phyloP scores from a whole-genome alignment of 768 basidiomycete species.

The Naganishia vaughanmartiniae region DNA sequence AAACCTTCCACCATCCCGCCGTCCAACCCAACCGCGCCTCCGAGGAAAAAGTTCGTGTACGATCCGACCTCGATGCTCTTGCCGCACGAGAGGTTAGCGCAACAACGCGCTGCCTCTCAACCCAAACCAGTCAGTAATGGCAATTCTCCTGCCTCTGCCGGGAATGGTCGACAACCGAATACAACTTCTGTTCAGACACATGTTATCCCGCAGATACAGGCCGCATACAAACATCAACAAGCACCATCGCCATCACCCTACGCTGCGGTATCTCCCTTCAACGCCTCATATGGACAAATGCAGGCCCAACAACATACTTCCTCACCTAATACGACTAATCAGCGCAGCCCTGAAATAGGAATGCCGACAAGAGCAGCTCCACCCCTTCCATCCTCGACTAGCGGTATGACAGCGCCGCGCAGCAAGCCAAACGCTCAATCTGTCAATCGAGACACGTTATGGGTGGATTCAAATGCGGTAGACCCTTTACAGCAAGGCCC shows the following conservation, averaged over 20 bases:
- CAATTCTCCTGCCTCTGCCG: background rate
- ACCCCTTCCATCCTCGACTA: constrained; percentile 2
- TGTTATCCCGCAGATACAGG: background rate
- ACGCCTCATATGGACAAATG: constrained; percentile 2
- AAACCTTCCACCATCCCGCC: background rate
- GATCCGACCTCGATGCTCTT: constrained; percentile 28
- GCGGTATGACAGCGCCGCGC: background rate
- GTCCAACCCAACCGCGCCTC: background rate
- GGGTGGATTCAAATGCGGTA: background rate
- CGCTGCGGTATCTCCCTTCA: constrained; percentile 7
- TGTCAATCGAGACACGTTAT: constrained; percentile 1
- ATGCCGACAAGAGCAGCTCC: constrained; percentile 21
- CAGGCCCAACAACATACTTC: background rate
- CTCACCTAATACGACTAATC: background rate
- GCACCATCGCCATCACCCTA: constrained; percentile 15
- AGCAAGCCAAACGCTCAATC: background rate
- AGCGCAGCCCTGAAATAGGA: background rate
- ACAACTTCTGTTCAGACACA: background rate
- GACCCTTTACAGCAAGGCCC: constrained; percentile 2
- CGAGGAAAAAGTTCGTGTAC: constrained; percentile 25
- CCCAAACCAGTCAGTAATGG: constrained; percentile 10
- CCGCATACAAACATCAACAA: background rate
- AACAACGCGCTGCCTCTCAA: constrained; percentile 19
- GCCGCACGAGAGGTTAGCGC: constrained; percentile 27
- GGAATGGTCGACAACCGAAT: background rate